These are phyloP conservation scores for Xylariaceae sp. DNA, from an alignment of 2,329 filamentous ascomycete species.

Conservation along the genomic window DNA sequence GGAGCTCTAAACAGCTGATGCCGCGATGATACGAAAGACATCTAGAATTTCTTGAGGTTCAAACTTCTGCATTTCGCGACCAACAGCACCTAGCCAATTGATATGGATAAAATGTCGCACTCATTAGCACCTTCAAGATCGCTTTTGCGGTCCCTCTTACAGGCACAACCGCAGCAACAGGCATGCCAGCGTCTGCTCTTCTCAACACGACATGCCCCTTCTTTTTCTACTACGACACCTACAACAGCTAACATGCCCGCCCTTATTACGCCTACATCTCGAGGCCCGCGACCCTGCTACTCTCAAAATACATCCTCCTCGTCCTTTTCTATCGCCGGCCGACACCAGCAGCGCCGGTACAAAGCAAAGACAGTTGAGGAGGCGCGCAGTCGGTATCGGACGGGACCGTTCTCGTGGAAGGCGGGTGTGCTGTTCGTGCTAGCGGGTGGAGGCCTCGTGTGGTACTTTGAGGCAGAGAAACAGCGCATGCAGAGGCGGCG, in stretches of 20 bases:
- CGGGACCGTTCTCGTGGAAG: conserved; percentile 88
- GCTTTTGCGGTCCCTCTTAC: conserved; percentile 33
- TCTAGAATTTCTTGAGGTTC: not conserved
- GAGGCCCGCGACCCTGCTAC: conserved; percentile 8
- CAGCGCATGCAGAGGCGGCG: conserved; percentile 86
- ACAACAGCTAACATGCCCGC: conserved; percentile 8
- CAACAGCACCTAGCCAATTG: conserved; percentile 5
- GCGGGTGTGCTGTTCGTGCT: conserved; percentile 84
- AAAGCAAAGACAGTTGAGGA: conserved; percentile 63
- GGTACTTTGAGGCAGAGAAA: conserved; percentile 96
- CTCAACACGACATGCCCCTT: conserved; percentile 23
- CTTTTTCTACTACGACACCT: conserved; percentile 12
- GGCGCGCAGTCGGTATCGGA: conserved; percentile 63
- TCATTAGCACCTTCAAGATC: conserved; percentile 31
- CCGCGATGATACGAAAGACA: not conserved
- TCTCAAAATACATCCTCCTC: not conserved
- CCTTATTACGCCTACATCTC: conserved; percentile 7
- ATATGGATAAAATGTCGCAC: conserved; percentile 33
- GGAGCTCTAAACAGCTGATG: conserved; percentile 7
- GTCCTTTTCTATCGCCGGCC: not conserved
- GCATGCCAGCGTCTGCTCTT: conserved; percentile 23
- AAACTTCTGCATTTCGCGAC: conserved; percentile 1
- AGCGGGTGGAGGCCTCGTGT: conserved; percentile 77
- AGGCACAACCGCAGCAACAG: conserved; percentile 3
- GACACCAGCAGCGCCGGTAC: conserved; percentile 45